These are phyloP conservation scores for Kluyveromyces nonfermentans DNA, from an alignment of 805 yeast species.

Conservation along the genomic window DNA sequence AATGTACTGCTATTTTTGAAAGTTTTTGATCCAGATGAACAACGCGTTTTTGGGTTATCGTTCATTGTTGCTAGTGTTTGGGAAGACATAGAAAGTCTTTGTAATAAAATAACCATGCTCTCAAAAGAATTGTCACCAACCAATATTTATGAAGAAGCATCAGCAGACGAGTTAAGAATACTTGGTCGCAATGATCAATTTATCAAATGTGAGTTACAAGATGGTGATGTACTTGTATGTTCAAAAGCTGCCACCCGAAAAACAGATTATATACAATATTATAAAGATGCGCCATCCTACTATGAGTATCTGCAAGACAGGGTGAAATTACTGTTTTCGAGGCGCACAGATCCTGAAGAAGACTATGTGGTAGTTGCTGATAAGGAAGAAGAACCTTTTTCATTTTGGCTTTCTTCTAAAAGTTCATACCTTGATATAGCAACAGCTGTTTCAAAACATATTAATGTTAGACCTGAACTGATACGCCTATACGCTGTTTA, in stretches of 20 bases:
- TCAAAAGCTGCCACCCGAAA: constrained; percentile 11
- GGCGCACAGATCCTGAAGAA: constrained; percentile 16
- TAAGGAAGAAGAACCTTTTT: constrained; percentile 28
- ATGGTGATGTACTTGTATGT: constrained; percentile 55
- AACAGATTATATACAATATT: constrained; percentile 25
- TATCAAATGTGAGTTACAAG: constrained; percentile 47
- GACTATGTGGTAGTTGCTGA: constrained; percentile 19
- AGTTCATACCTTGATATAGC: constrained; percentile 54
- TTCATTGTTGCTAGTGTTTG: constrained; percentile 45
- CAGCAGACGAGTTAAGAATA: constrained; percentile 29
- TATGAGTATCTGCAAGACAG: constrained; percentile 51
- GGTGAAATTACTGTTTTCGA: constrained; percentile 43
- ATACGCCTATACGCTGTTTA: constrained; percentile 59
- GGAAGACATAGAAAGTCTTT: constrained; percentile 34
- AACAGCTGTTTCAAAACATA: constrained; percentile 43
- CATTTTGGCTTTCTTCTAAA: constrained; percentile 60
- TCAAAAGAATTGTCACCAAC: constrained; percentile 33
- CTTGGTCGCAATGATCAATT: constrained; percentile 28
- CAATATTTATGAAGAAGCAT: constrained; percentile 51
- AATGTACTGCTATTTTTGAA: constrained; percentile 42
- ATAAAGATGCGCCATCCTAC: constrained; percentile 35
- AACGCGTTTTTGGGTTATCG: constrained; percentile 55
- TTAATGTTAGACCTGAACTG: constrained; percentile 48
- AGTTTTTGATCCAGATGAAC: constrained; percentile 49
- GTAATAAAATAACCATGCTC: constrained; percentile 33